These are phyloP conservation scores for Pleurotus platypus DNA, from an alignment of 768 basidiomycete species.

Conservation along the genomic window DNA sequence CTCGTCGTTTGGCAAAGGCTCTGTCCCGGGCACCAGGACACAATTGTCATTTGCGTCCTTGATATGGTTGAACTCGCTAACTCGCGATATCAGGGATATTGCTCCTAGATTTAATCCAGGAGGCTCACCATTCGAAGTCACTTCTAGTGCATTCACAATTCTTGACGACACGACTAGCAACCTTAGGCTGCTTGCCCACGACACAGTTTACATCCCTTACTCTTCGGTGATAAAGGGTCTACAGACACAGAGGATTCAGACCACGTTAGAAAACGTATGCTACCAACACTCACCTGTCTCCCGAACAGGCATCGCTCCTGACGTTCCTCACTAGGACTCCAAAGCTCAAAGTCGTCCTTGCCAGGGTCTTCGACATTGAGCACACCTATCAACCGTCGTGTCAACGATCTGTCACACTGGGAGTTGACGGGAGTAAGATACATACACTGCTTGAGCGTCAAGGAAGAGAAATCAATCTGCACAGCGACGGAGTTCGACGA, in stretches of 20 bases:
- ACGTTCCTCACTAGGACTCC: conserved; percentile 93
- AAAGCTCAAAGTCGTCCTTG: conserved; percentile 93
- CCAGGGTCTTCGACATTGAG: conserved; percentile 68
- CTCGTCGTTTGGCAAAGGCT: conserved; percentile 57
- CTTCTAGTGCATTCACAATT: conserved; percentile 69
- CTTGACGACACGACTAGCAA: conserved; percentile 46
- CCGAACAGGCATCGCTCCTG: conserved; percentile 89
- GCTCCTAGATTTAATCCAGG: too few species aligned
- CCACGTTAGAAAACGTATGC: background rate
- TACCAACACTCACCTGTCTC: conserved; percentile 54
- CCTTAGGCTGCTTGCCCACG: conserved; percentile 68
- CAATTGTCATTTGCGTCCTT: conserved; percentile 70
- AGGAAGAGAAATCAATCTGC: conserved; percentile 83
- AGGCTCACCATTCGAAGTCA: conserved; percentile 92
- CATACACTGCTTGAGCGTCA: conserved; percentile 78
- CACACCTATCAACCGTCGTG: conserved; percentile 44
- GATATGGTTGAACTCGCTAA: conserved; percentile 89
- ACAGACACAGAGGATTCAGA: background rate
- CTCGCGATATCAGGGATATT: background rate
- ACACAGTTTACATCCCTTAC: conserved; percentile 76
- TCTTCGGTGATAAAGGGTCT: conserved; percentile 93
- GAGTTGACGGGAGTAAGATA: conserved; percentile 8
- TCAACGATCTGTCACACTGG: background rate
- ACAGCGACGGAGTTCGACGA: conserved; percentile 56
- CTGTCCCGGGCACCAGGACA: conserved; percentile 69